Evolutionary conservation across 73 alveolate genomes (phyloP), one percentile per base, ranked within the genome.

Genomic region (Loxodes magnus): DNA sequence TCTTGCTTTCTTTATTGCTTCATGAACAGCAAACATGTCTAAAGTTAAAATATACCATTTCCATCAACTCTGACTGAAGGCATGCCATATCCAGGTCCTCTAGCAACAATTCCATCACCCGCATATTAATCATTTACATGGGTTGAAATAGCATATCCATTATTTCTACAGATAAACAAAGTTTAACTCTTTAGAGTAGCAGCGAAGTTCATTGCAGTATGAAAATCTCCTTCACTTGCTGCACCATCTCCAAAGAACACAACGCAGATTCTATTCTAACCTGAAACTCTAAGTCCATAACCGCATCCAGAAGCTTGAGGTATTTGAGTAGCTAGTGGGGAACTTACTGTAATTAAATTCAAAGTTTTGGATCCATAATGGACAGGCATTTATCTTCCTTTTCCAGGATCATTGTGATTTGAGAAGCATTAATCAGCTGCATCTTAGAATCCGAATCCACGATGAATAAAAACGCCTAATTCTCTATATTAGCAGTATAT

Each of bases 291-390:
- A 66, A 54, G 88, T 14, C 87, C 89, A 74, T 90, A 90, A 15
- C 98, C 98, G 14, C 92, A 90, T 1, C 98, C 98, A 9, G 94
- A 64, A 23, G 98, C 96, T 48, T 90, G 81, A 2, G 98, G 98
- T 14, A 90, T 77, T 57, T 51, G 74, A 3, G 92, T 89, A 38
- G 92, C 83, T 37, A 90, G 58, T 3, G 96, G 95, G 4, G 98
- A 88, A 22, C 92, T 76, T 10, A 90, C 95, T 3, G 96, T 86
- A 17, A 64, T 85, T 38, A 83, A 71, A 52, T 90, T 90, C 42
- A 71, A 65, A 51, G 56, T 83, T 33, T 70, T 44, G 26, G 79
- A 61, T 56, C 98, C 95, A 49, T 90, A 90, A 57, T 90, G 98
- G 35, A 90, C 95, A 23, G 95, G 98, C 96, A 90, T 73, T 56